Conservation (phyloP, 768 basidiomycete species). For the Suillus variegatus region DNA sequence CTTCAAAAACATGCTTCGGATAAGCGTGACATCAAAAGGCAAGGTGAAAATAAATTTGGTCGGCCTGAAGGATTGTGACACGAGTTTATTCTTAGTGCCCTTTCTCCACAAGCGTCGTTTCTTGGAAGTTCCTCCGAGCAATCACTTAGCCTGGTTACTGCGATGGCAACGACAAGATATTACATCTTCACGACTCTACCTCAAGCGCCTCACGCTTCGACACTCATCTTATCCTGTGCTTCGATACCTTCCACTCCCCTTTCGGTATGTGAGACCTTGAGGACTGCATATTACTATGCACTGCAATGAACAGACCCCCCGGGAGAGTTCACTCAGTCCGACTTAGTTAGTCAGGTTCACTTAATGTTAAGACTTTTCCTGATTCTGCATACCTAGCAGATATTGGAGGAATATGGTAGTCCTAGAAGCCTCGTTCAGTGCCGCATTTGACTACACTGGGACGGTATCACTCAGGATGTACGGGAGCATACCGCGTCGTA, state of each 20-base stretch:
- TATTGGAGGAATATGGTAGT: not conserved
- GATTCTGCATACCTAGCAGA: not conserved
- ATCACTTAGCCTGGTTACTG: constrained; percentile 8
- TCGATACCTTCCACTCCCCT: not conserved
- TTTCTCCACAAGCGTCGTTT: not conserved
- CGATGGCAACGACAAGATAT: constrained; percentile 9
- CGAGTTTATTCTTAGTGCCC: not conserved
- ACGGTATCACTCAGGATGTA: not conserved
- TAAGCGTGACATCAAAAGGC: not conserved
- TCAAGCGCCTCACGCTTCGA: not conserved
- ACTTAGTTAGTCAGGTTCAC: not conserved
- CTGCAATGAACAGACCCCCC: not conserved
- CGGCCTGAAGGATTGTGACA: not conserved
- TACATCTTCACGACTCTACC: constrained; percentile 2
- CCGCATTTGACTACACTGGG: not conserved
- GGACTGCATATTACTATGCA: not conserved
- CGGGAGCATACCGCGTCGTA: no score
- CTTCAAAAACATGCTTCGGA: not conserved
- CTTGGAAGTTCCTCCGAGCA: not conserved
- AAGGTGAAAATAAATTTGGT: not conserved
- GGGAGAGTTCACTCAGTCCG: not conserved
- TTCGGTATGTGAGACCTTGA: constrained; percentile 7
- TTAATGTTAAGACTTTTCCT: not conserved
- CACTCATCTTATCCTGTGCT: not conserved
- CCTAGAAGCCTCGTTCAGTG: not conserved